phyloP scores from a whole-genome alignment of 192 early-diverging fungal species.

The Linnemannia schmuckeri region DNA sequence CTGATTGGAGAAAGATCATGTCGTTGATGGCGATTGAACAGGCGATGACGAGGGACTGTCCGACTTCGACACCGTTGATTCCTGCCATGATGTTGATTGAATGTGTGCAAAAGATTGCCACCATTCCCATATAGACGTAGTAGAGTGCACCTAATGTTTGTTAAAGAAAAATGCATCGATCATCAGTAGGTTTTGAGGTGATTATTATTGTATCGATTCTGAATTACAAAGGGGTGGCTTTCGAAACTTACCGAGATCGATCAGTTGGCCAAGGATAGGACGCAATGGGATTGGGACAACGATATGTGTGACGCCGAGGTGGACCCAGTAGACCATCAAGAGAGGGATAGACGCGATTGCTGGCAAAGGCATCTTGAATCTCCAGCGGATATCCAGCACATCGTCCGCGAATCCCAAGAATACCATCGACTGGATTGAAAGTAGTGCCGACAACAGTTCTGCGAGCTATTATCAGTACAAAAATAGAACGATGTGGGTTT shows the following conservation, averaged over 20 bases:
- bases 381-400: conserved; percentile 95
- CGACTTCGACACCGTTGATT: conserved; percentile 97
- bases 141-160: conserved; percentile 77
- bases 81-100: conserved; percentile 99
- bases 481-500: not conserved
- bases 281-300: conserved; percentile 89
- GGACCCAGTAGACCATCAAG: conserved; percentile 94
- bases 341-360: conserved; percentile 93
- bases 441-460: conserved; percentile 90
- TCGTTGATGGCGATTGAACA: conserved; percentile 85
- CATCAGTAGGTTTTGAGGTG: not conserved
- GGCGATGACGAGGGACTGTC: conserved; percentile 93
- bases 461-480: conserved; percentile 72
- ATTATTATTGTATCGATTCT: too few relatives aligned
- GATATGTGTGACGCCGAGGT: conserved; percentile 89
- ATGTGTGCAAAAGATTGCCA: conserved; percentile 96
- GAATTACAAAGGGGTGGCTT: not conserved
- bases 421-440: conserved; percentile 96
- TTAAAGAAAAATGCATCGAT: not conserved
- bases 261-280: conserved; percentile 73
- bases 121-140: conserved; percentile 91
- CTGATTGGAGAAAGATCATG: conserved; percentile 70
- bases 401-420: conserved; percentile 99
- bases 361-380: conserved; percentile 95
- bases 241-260: conserved; percentile 79